Conservation (phyloP, 495 filamentous ascomycete genomes). For the Friedmanniomyces simplex region DNA sequence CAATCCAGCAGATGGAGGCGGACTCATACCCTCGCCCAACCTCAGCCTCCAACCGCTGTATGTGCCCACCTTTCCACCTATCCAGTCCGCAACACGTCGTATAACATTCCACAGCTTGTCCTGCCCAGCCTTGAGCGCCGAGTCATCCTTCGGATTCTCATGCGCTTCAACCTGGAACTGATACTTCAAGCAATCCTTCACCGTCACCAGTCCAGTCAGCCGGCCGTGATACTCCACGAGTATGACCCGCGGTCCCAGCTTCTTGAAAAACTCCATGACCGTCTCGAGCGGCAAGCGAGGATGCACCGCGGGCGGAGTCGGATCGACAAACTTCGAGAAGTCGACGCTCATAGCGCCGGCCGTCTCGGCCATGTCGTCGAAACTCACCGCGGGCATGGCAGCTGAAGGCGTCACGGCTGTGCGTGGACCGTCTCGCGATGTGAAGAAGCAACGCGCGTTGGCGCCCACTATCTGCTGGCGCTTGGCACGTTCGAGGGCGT, state of each 20-base stretch:
- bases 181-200: conserved; percentile 96
- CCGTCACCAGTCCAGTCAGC: conserved; percentile 76
- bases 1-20: background rate
- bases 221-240: conserved; percentile 82
- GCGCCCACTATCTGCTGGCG: conserved; percentile 60
- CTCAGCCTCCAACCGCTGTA: conserved; percentile 14
- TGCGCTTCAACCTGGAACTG: conserved; percentile 94
- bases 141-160: conserved; percentile 54
- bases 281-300: conserved; percentile 89
- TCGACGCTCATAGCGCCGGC: conserved; percentile 50
- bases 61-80: conserved; percentile 13
- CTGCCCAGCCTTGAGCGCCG: conserved; percentile 23
- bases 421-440: conserved; percentile 37
- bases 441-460: conserved; percentile 68
- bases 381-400: conserved; percentile 45
- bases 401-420: conserved; percentile 33
- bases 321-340: conserved; percentile 80
- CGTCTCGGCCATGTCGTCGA: conserved; percentile 47
- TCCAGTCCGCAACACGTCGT: conserved; percentile 21
- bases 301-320: conserved; percentile 83
- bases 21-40: conserved; percentile 9
- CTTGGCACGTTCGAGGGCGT: conserved; percentile 80
- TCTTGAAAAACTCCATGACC: conserved; percentile 98
- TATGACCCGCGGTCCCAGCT: conserved; percentile 91
- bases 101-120: conserved; percentile 31